A percentile compares a stretch with the other conserved stretches of the same genome.
Evolutionary conservation across 2,329 filamentous ascomycete genomes (phyloP).

Genomic region (Didymella pomorum): DNA sequence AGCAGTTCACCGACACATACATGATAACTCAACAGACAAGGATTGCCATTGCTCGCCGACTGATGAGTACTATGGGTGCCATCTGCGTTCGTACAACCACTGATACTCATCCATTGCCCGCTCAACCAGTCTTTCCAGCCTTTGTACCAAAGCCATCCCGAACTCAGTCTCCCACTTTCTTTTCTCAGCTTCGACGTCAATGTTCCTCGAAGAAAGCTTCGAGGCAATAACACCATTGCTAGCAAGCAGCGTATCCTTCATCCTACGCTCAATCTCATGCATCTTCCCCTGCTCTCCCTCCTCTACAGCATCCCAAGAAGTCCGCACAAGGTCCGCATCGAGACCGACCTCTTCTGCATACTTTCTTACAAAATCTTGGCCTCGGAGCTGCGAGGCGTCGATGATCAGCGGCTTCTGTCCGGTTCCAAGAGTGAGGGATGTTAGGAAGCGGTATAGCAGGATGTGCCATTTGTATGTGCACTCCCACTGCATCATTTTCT

Average conservation of each 20-base stretch:
- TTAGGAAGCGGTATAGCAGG: background rate
- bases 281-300: background rate
- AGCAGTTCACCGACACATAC: too few relatives aligned
- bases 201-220: slow-evolving; percentile 15
- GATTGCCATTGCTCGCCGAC: too few relatives aligned
- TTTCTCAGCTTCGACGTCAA: slow-evolving; percentile 19
- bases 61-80: background rate
- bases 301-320: background rate
- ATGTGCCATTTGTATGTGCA: background rate
- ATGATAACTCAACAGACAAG: too few relatives aligned
- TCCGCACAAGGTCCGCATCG: background rate
- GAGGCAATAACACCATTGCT: slow-evolving; percentile 26
- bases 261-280: slow-evolving; percentile 20
- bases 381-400: background rate
- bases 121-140: slow-evolving; percentile 23
- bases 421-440: background rate
- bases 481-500: background rate
- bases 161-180: slow-evolving; percentile 31
- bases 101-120: background rate
- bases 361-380: background rate
- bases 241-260: slow-evolving; percentile 31
- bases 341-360: background rate
- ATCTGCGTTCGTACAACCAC: slow-evolving; percentile 20
- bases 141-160: slow-evolving; percentile 23
- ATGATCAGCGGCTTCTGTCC: background rate